phyloP scores from a whole-genome alignment of 495 filamentous ascomycete genomes.

The Pyrenula massariospora region DNA sequence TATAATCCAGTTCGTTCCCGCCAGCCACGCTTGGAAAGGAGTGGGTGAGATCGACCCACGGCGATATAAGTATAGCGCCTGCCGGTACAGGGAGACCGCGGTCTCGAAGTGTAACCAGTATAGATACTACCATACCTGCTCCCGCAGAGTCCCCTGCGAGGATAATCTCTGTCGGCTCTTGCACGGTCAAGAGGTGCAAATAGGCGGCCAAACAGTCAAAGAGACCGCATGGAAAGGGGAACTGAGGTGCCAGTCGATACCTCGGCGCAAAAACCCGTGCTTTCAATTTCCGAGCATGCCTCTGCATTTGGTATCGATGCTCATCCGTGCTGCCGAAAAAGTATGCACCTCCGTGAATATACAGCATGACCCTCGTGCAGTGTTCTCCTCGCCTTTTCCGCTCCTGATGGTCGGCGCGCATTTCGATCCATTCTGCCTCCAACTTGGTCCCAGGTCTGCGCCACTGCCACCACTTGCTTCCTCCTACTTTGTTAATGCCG shows the following conservation, averaged over 20 bases:
- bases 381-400: conserved; percentile 42
- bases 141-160: conserved; percentile 85
- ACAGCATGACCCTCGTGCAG: conserved; percentile 74
- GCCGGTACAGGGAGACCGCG: conserved; percentile 71
- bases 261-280: conserved; percentile 78
- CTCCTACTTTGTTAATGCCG: conserved; percentile 65
- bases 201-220: conserved; percentile 84
- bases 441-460: conserved; percentile 48
- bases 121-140: conserved; percentile 68
- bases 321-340: conserved; percentile 90
- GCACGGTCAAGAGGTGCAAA: conserved; percentile 60
- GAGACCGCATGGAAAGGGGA: conserved; percentile 85
- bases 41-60: conserved; percentile 90
- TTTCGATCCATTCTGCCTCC: conserved; percentile 90
- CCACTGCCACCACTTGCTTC: conserved; percentile 92
- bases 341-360: conserved; percentile 78
- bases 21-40: conserved; percentile 79
- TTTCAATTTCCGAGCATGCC: conserved; percentile 86
- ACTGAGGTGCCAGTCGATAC: conserved; percentile 86
- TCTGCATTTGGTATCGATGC: conserved; percentile 91
- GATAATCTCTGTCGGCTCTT: conserved; percentile 68
- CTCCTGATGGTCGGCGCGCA: conserved; percentile 68
- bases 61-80: conserved; percentile 79
- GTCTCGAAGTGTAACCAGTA: conserved; percentile 75
- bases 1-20: conserved; percentile 69